These are phyloP conservation scores for Cunninghamia lanceolata DNA, from an alignment of 75 land plant genomes.

Conservation along the genomic window DNA sequence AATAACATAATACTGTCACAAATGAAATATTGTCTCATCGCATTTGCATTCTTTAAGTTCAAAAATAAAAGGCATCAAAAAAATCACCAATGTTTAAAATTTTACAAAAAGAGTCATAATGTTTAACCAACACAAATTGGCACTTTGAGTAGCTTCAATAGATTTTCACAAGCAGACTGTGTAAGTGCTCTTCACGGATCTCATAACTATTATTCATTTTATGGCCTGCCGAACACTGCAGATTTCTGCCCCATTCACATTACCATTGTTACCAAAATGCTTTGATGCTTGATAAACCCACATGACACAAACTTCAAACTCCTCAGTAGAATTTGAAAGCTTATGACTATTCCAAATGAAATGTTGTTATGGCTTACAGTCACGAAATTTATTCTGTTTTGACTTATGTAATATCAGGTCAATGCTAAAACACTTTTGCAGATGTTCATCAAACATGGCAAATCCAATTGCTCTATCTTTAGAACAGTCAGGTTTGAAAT, in stretches of 20 bases:
- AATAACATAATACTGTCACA: too few species aligned
- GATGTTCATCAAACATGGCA: not conserved
- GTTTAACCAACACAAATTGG: not conserved
- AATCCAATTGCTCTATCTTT: not conserved
- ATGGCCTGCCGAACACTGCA: not conserved
- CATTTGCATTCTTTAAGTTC: not conserved
- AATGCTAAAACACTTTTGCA: not conserved
- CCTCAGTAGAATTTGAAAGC: not conserved
- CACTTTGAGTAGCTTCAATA: not conserved
- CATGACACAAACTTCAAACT: not conserved
- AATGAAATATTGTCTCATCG: not conserved
- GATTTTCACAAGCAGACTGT: not conserved
- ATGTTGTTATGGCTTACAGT: not conserved
- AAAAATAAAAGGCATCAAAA: not conserved
- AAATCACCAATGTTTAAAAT: not conserved
- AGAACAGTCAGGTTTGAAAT: not conserved
- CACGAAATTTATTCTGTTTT: not conserved
- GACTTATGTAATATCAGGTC: not conserved
- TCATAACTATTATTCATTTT: not conserved
- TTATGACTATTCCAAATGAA: not conserved
- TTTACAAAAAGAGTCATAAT: not conserved
- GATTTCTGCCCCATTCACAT: not conserved
- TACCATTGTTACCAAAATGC: not conserved
- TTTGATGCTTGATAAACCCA: not conserved
- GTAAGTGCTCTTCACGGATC: not conserved